Conservation (phyloP, 202 grass and related monocot genomes). For the Eragrostis tef region DNA sequence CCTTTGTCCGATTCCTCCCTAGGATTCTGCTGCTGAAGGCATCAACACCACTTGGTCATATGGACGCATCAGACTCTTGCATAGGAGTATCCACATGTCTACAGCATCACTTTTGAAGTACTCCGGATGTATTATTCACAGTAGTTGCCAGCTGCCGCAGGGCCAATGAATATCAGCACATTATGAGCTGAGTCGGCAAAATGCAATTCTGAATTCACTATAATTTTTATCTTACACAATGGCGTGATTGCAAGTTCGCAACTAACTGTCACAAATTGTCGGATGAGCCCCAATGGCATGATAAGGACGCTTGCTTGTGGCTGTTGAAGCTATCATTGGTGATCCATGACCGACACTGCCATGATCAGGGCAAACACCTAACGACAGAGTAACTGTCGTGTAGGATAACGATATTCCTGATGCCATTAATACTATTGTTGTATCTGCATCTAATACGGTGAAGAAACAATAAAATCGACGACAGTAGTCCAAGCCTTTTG, state of each 20-base stretch:
- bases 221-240: constrained; percentile 18
- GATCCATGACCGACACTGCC: constrained; percentile 43
- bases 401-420: neutral
- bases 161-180: neutral
- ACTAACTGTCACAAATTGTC: constrained; percentile 32
- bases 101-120: constrained; percentile 26
- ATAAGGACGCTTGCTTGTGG: constrained; percentile 40
- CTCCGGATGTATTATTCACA: neutral
- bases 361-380: constrained; percentile 43
- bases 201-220: constrained; percentile 17
- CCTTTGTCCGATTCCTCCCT: constrained; percentile 45
- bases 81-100: constrained; percentile 31
- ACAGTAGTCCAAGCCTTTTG: neutral
- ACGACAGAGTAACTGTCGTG: constrained; percentile 9
- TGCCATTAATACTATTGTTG: neutral
- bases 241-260: constrained; percentile 36
- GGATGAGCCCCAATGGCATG: constrained; percentile 25
- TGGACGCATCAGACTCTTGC: constrained; percentile 40
- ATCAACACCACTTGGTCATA: constrained; percentile 25
- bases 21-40: constrained; percentile 49
- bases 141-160: neutral
- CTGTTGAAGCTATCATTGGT: constrained; percentile 33
- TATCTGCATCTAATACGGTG: neutral
- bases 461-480: neutral
- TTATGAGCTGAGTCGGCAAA: neutral